A percentile compares a stretch with the other conserved stretches of the same genome.
phyloP scores from a whole-genome alignment of 1,139 yeast genomes.

The Candida mesenterica region DNA sequence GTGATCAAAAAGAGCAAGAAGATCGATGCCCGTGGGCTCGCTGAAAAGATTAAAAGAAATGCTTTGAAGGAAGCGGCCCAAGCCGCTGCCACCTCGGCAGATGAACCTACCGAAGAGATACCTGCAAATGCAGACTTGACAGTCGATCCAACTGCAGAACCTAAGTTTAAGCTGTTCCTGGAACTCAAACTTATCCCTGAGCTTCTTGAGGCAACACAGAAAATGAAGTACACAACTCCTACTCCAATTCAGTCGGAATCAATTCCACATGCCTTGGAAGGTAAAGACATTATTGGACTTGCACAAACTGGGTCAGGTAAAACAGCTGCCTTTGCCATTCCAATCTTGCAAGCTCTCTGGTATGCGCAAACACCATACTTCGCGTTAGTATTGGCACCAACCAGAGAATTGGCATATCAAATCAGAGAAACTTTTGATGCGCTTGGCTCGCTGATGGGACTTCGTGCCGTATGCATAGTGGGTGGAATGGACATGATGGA shows the following conservation, averaged over 20 bases:
- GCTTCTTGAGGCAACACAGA: slow-evolving; percentile 73
- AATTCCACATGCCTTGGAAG: slow-evolving; percentile 87
- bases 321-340: slow-evolving; percentile 86
- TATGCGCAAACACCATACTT: slow-evolving; percentile 84
- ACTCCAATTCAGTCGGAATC: slow-evolving; percentile 93
- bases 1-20: background rate
- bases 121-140: slow-evolving; percentile 6
- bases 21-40: slow-evolving; percentile 20
- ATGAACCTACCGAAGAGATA: slow-evolving; percentile 14
- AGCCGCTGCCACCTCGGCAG: slow-evolving; percentile 13
- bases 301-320: slow-evolving; percentile 88
- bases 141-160: slow-evolving; percentile 8
- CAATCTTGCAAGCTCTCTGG: slow-evolving; percentile 88
- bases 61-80: slow-evolving; percentile 36
- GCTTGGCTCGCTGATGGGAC: slow-evolving; percentile 85
- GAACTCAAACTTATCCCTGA: slow-evolving; percentile 74
- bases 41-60: slow-evolving; percentile 53
- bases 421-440: slow-evolving; percentile 96
- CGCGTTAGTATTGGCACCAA: slow-evolving; percentile 91
- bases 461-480: slow-evolving; percentile 80
- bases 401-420: slow-evolving; percentile 95
- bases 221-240: slow-evolving; percentile 62
- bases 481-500: slow-evolving; percentile 99
- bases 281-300: slow-evolving; percentile 77
- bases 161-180: slow-evolving; percentile 38